Conservation (phyloP, 495 filamentous ascomycete genomes). For the Penicillium cataractarum region DNA sequence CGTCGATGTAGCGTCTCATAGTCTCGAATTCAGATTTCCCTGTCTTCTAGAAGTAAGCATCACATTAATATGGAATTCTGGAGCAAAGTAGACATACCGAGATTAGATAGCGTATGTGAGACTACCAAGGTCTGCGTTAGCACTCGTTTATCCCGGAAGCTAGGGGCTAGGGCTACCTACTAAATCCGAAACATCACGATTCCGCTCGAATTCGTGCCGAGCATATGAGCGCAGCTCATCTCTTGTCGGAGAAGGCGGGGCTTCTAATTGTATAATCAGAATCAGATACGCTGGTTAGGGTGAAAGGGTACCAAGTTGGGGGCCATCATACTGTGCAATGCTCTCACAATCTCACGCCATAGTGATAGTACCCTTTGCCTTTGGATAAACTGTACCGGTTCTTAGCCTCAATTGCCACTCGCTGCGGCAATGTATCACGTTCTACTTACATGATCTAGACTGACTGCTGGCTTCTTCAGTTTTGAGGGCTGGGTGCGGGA, state of each 20-base stretch:
- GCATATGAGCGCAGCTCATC: slow-evolving; percentile 73
- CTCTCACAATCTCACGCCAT: slow-evolving; percentile 45
- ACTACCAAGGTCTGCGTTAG: slow-evolving; percentile 18
- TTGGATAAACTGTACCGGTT: slow-evolving; percentile 42
- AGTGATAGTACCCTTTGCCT: slow-evolving; percentile 42
- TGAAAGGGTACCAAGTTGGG: not conserved
- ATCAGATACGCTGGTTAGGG: not conserved
- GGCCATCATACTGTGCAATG: slow-evolving; percentile 38
- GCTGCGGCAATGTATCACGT: not conserved
- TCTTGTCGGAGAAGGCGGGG: slow-evolving; percentile 53
- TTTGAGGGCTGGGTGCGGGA: slow-evolving; percentile 36
- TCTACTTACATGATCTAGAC: slow-evolving; percentile 47
- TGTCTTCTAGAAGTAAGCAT: slow-evolving; percentile 31
- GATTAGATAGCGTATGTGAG: slow-evolving; percentile 63
- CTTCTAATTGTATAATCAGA: slow-evolving; percentile 27
- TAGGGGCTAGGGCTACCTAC: slow-evolving; percentile 44
- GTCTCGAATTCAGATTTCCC: slow-evolving; percentile 65
- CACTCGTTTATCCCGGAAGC: not conserved
- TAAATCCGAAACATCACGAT: slow-evolving; percentile 69
- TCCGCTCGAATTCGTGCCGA: slow-evolving; percentile 74
- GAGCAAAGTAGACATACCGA: slow-evolving; percentile 39
- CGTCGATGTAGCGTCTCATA: slow-evolving; percentile 60
- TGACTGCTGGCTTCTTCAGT: slow-evolving; percentile 43
- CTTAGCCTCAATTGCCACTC: not conserved
- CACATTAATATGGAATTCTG: not conserved